These are phyloP conservation scores for Cystofilobasidium bisporidii DNA, from an alignment of 768 basidiomycete species.

Conservation along the genomic window DNA sequence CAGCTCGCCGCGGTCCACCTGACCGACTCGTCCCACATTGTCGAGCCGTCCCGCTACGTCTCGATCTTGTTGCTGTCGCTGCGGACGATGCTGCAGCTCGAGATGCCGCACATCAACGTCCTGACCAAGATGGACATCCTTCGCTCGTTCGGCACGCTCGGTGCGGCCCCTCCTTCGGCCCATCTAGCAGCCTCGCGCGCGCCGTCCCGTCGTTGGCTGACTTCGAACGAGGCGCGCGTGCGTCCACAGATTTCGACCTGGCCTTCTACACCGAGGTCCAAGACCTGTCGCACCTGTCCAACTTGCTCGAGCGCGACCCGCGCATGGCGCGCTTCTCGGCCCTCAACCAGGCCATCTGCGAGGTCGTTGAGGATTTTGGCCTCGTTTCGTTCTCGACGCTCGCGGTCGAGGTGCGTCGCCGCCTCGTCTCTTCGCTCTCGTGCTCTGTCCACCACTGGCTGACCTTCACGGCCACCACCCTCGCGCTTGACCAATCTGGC, in stretches of 20 bases:
- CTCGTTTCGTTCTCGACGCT: constrained; percentile 94
- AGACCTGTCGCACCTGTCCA: constrained; percentile 79
- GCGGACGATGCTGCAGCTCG: constrained; percentile 94
- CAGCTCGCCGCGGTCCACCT: constrained; percentile 89
- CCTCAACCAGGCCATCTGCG: constrained; percentile 81
- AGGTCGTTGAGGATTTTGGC: constrained; percentile 83
- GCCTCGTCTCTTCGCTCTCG: not conserved
- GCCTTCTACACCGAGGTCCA: constrained; percentile 98
- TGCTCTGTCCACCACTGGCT: too few species aligned
- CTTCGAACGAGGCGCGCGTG: too few species aligned
- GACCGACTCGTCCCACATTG: constrained; percentile 94
- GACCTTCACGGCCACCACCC: too few species aligned
- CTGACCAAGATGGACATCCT: constrained; percentile 92
- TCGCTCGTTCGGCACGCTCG: constrained; percentile 77
- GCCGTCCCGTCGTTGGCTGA: too few species aligned
- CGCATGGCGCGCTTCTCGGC: constrained; percentile 60
- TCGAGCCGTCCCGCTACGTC: constrained; percentile 89
- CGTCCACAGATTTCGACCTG: constrained; percentile 95
- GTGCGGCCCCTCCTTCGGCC: constrained; percentile 44
- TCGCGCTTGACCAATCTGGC: too few species aligned
- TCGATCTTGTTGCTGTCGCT: constrained; percentile 83
- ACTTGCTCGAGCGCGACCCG: constrained; percentile 50
- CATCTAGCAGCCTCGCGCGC: not conserved
- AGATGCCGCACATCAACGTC: constrained; percentile 96
- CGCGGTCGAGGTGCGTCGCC: constrained; percentile 68